Base-by-base conservation (phyloP, 2,329 filamentous ascomycete species). In the Catunica adiposa region DNA sequence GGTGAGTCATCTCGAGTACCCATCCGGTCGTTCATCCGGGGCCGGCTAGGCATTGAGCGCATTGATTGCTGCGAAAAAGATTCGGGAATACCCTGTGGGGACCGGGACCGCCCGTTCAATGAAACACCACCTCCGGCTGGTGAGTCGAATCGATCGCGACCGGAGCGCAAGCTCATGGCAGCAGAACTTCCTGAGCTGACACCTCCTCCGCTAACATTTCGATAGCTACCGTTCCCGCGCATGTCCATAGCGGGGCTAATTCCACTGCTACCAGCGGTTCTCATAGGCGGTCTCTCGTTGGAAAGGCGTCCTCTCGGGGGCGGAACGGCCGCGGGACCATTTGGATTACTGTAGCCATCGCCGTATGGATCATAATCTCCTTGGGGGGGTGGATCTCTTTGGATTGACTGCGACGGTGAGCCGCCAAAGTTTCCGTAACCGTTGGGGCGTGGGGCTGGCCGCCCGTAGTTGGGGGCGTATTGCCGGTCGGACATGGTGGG, bases 351-450 rank as follows among this genome's bases (percentile, higher is more conserved):
- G 51, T 75, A 73, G 50, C 67, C 67, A 31, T 75, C 73, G 59
- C 70, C 70, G 59, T 71, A 75, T 8, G 72, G 68, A 51, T 77
- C 74, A 61, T 76, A 76, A 56, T 56, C 55, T 23, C 29, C 23
- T 26, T 53, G 55, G 3, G 29, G 37, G 25, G 47, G n/a, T 26
- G 29, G 29, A 11, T 34, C 29, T 34, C 29, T 5, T 34, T 34
- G 29, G 11, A 34, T 25, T 50, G 29, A 50, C 31, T 51, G 38
- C 22, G 53, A 26, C 17, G 53, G 53, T 5, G 57, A 26, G 17
- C 58, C 58, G 61, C 69, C 66, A 61, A 73, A 66, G 58, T 69
- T 70, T 37, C 71, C 73, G 62, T 73, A 73, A 50, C 70, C 68
- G 42, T 68, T 67, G 60, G 69, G 69, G 11, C 50, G 57, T 42